A percentile compares a stretch with the other conserved stretches of the same genome.
Evolutionary conservation across 177 flowering plant species (phyloP).

Genomic region (Vitis hybrid): DNA sequence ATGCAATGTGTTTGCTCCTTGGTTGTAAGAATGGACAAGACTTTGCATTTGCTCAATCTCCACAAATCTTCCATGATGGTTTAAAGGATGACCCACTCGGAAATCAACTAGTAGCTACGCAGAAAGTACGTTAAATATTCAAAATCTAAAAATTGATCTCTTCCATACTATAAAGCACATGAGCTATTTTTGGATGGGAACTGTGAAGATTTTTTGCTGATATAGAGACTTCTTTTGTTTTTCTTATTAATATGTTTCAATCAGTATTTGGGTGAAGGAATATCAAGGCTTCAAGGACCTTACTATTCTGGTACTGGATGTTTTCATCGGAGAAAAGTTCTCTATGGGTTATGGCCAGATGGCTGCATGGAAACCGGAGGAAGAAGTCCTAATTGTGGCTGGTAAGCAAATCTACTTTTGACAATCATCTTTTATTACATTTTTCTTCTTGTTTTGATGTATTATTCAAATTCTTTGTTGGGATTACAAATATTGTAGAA

Average conservation of each 20-base stretch:
- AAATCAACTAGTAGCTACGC: too few relatives aligned
- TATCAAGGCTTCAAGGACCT: constrained; percentile 53
- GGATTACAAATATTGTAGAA: background rate
- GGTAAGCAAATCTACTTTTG: too few relatives aligned
- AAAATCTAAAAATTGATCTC: background rate
- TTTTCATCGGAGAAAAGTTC: constrained; percentile 53
- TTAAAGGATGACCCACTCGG: too few relatives aligned
- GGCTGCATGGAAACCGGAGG: background rate
- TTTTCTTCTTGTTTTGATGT: background rate
- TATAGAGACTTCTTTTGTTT: background rate
- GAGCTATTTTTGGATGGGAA: too few relatives aligned
- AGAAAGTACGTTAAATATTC: constrained; percentile 25
- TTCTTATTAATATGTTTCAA: background rate
- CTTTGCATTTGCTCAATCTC: constrained; percentile 41
- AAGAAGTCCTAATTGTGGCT: constrained; percentile 7
- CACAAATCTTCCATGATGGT: too few relatives aligned
- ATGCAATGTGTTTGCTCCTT: constrained; percentile 55
- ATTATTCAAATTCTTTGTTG: too few relatives aligned
- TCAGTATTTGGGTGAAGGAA: constrained; percentile 29
- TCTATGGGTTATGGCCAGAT: constrained; percentile 45
- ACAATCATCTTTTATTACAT: background rate
- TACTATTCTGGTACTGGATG: constrained; percentile 59
- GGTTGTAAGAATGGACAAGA: constrained; percentile 30
- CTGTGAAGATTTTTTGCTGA: too few relatives aligned
- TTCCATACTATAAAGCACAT: too few relatives aligned